These are phyloP conservation scores for Paramyrothecium sp. DNA, from an alignment of 2,329 filamentous ascomycete species.

Conservation along the genomic window DNA sequence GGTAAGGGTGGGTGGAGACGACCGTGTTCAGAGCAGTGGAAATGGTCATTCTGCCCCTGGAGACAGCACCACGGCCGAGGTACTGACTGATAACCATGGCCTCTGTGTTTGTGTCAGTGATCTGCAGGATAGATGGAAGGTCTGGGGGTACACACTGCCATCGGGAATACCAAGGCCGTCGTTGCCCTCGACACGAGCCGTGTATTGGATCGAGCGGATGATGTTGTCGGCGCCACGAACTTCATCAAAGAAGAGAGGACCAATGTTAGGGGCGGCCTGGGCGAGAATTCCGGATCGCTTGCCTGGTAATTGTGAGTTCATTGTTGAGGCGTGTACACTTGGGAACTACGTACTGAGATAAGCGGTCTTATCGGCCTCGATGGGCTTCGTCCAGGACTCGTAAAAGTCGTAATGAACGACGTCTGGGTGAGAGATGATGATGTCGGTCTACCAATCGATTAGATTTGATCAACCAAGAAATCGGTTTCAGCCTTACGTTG, in stretches of 20 bases:
- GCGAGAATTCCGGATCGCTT: constrained; percentile 59
- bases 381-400: constrained; percentile 52
- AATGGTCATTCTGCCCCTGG: constrained; percentile 61
- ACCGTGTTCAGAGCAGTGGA: constrained; percentile 41
- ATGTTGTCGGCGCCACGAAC: constrained; percentile 57
- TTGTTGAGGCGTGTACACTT: too few species aligned
- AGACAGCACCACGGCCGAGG: constrained; percentile 62
- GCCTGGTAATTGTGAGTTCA: constrained; percentile 20
- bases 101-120: constrained; percentile 23
- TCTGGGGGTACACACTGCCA: constrained; percentile 22
- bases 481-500: constrained; percentile 30
- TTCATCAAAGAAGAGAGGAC: constrained; percentile 54
- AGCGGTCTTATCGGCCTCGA: constrained; percentile 34
- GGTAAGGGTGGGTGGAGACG: constrained; percentile 59
- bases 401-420: constrained; percentile 65
- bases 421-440: constrained; percentile 40
- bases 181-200: constrained; percentile 60
- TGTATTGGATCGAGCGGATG: constrained; percentile 64
- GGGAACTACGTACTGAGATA: constrained; percentile 38
- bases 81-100: constrained; percentile 58
- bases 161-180: constrained; percentile 30
- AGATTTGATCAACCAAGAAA: constrained; percentile 8
- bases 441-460: constrained; percentile 38
- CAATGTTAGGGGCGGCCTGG: constrained; percentile 65
- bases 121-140: neutral